Conservation (phyloP, 2,329 filamentous ascomycete species). For the Epichloe coenophiala region DNA sequence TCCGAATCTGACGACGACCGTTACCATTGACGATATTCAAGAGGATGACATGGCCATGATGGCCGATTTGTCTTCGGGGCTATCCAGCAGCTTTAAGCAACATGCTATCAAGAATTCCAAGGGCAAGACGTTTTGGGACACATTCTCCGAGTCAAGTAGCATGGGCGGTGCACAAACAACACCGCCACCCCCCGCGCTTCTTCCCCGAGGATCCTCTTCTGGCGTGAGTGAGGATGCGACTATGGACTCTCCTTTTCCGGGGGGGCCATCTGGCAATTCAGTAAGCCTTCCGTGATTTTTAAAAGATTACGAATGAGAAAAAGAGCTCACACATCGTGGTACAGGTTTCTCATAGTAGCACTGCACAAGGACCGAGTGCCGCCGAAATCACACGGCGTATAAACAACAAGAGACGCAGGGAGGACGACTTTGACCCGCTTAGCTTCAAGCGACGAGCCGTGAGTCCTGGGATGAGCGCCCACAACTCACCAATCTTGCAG, state of each 20-base stretch:
- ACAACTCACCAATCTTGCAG: constrained; percentile 80
- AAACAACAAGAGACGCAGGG: constrained; percentile 69
- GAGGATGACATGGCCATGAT: constrained; percentile 59
- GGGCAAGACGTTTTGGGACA: constrained; percentile 60
- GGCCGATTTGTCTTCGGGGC: constrained; percentile 33
- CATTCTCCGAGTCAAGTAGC: constrained; percentile 55
- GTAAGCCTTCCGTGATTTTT: constrained; percentile 5
- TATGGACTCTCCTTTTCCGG: constrained; percentile 54
- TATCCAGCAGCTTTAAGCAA: constrained; percentile 60
- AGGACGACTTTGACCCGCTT: constrained; percentile 79
- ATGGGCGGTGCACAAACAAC: constrained; percentile 36
- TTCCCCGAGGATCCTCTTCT: constrained; percentile 45
- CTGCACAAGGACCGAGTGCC: constrained; percentile 42
- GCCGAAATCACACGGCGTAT: constrained; percentile 68
- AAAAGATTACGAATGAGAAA: background rate
- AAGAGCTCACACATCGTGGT: background rate
- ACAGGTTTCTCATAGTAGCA: constrained; percentile 16
- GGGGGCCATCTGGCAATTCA: constrained; percentile 21
- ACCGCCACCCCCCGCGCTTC: constrained; percentile 54
- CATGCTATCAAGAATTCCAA: constrained; percentile 60
- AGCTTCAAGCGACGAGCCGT: constrained; percentile 88
- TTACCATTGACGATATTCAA: constrained; percentile 53
- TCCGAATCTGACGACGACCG: constrained; percentile 50
- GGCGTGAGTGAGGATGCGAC: constrained; percentile 55
- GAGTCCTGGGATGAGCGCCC: constrained; percentile 78